A percentile compares a stretch with the other conserved stretches of the same genome.
phyloP scores from a whole-genome alignment of 345 rosid species.

The Arabidopsis suecica region DNA sequence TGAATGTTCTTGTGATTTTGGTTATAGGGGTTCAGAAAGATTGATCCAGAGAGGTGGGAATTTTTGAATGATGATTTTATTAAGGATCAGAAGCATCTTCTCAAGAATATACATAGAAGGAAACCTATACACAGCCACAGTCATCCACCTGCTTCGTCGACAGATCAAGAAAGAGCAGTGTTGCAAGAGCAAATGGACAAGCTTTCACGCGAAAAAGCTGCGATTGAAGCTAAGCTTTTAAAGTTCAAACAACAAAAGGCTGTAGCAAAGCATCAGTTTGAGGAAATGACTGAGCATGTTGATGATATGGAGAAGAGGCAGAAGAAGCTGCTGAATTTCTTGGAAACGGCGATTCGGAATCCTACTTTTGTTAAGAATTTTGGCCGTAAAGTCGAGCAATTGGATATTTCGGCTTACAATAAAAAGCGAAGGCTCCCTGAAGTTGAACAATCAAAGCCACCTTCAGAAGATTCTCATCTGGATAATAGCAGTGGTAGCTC shows the following conservation, averaged over 20 bases:
- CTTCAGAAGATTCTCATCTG: constrained; percentile 59
- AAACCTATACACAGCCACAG: constrained; percentile 96
- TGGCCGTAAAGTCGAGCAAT: constrained; percentile 61
- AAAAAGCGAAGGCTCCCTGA: constrained; percentile 86
- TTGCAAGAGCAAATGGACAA: constrained; percentile 74
- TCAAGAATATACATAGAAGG: constrained; percentile 83
- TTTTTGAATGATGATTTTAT: constrained; percentile 87
- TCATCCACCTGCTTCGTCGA: constrained; percentile 56
- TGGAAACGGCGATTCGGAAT: constrained; percentile 63
- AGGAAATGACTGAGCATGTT: constrained; percentile 59
- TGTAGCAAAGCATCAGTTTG: constrained; percentile 62
- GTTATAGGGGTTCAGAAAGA: constrained; percentile 88
- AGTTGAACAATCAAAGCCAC: constrained; percentile 61
- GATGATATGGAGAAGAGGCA: constrained; percentile 72
- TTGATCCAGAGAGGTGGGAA: constrained; percentile 93
- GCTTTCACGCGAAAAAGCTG: constrained; percentile 70
- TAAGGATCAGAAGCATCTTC: constrained; percentile 87
- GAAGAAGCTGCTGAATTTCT: constrained; percentile 57
- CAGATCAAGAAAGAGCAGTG: constrained; percentile 75
- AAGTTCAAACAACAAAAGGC: constrained; percentile 64
- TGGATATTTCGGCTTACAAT: constrained; percentile 73
- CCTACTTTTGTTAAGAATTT: constrained; percentile 67
- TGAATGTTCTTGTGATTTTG: constrained; percentile 10
- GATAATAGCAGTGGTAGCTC: constrained; percentile 66
- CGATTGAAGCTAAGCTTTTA: constrained; percentile 64